phyloP scores from a whole-genome alignment of 352 stramenopile genomes.

The Globisporangium paroecandrum region DNA sequence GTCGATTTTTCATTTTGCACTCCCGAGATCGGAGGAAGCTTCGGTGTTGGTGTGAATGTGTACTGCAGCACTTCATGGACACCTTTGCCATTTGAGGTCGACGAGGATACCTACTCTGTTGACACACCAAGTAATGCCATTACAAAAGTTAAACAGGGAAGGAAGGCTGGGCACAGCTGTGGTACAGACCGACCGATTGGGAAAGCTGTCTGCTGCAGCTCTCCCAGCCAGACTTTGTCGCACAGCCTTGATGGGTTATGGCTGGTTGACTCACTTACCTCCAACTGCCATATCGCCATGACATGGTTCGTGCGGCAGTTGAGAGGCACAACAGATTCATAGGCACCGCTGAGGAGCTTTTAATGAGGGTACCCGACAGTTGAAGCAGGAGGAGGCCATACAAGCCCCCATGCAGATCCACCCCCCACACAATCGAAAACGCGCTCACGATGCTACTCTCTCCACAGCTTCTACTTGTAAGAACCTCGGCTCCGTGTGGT shows the following conservation, averaged over 20 bases:
- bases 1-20: no score
- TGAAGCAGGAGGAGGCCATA: background rate
- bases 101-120: no score
- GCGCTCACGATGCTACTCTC: conserved; percentile 5
- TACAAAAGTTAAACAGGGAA: no score
- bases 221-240: background rate
- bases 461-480: conserved; percentile 2
- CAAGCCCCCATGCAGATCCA: background rate
- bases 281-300: background rate
- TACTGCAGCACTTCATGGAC: no score
- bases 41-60: no score
- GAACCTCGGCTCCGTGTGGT: background rate
- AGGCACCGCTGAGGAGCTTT: no score
- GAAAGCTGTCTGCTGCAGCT: background rate
- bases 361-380: background rate
- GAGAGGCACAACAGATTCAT: background rate
- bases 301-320: background rate
- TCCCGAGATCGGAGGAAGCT: no score
- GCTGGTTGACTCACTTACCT: background rate
- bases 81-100: no score
- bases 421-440: background rate
- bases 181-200: no score
- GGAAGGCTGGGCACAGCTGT: no score
- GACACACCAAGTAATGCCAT: no score
- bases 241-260: background rate